These are phyloP conservation scores for Wakefieldia striispora DNA, from an alignment of 768 basidiomycete species.

Conservation along the genomic window DNA sequence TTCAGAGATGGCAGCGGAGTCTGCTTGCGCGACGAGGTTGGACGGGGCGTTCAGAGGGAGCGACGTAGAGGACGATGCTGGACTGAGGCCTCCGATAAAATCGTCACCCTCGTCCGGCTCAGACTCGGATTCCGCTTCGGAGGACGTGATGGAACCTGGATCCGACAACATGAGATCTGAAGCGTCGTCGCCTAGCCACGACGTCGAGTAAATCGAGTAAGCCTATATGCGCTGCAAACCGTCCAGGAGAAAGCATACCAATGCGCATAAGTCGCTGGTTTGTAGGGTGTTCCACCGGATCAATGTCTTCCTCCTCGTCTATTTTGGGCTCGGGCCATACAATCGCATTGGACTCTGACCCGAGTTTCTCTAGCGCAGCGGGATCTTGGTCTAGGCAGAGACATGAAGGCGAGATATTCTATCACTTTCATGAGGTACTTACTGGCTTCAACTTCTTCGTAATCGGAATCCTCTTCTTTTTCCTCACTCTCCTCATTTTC, in stretches of 20 bases:
- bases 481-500: conserved; percentile 27
- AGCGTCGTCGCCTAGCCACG: conserved; percentile 48
- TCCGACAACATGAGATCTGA: conserved; percentile 65
- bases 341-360: conserved; percentile 71
- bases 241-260: conserved; percentile 39
- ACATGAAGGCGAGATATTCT: neutral
- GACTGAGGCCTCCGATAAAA: conserved; percentile 31
- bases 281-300: conserved; percentile 58
- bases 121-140: conserved; percentile 42
- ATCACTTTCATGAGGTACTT: conserved; percentile 22
- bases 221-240: neutral
- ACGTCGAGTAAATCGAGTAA: conserved; percentile 5
- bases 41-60: conserved; percentile 41
- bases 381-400: conserved; percentile 46
- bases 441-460: conserved; percentile 70
- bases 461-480: conserved; percentile 51
- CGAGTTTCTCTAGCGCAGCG: conserved; percentile 47
- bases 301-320: conserved; percentile 61
- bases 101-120: conserved; percentile 43
- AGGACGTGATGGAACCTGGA: conserved; percentile 53
- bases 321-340: conserved; percentile 73
- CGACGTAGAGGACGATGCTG: conserved; percentile 49
- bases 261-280: conserved; percentile 77
- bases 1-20: conserved; percentile 55
- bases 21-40: conserved; percentile 36